Base-by-base conservation (phyloP, 768 basidiomycete species). In the Pleurotus salmoneostramineus region DNA sequence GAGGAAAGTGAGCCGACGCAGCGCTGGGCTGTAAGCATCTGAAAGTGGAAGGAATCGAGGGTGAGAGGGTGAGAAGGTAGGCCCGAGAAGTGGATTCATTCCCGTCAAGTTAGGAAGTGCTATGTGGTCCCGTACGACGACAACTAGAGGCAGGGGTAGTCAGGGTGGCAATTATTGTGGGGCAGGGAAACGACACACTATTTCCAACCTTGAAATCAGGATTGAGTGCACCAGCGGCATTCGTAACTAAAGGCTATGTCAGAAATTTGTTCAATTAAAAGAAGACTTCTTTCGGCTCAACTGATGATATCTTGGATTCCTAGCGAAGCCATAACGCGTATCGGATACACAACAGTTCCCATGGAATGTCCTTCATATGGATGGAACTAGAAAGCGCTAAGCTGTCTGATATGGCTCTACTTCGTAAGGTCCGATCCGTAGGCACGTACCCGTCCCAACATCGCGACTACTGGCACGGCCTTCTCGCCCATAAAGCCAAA, bases 31-130 rank as follows among this genome's bases (percentile, higher is more conserved):
- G 71, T 95, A 94, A 0, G 93, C 92, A 62, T 91, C 83, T 6
- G 91, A 92, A 42, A 93, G 79, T 2, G 93, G 89, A 33, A 93
- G 77, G 73, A 96, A 95, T 14, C 94, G 88, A 4, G 84, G 79
- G 56, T 87, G 75, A 44, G 80, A 68, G 0, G 80, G 74, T 1
- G 84, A 84, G 5, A 77, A 77, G 6, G 80, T 74, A 1, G 87
- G 88, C 11, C 94, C 94, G 55, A 93, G 81, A 2, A 94, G 78
- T 3, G 93, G 86, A 65, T 94, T 94, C 65, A 78, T 74, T 21
- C 91, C 91, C 0, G 87, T 83, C 37, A 93, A 64, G 60, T 85
- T 88, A 2, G 92, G 91, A 27, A 94, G 74, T 1, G 89, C 91
- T 49, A 95, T 69, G 66, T 96, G 93, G 71, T 95, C 94, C 34